These are phyloP conservation scores for Krasilnikovozyma curviuscula DNA, from an alignment of 768 basidiomycete genomes.

Conservation along the genomic window DNA sequence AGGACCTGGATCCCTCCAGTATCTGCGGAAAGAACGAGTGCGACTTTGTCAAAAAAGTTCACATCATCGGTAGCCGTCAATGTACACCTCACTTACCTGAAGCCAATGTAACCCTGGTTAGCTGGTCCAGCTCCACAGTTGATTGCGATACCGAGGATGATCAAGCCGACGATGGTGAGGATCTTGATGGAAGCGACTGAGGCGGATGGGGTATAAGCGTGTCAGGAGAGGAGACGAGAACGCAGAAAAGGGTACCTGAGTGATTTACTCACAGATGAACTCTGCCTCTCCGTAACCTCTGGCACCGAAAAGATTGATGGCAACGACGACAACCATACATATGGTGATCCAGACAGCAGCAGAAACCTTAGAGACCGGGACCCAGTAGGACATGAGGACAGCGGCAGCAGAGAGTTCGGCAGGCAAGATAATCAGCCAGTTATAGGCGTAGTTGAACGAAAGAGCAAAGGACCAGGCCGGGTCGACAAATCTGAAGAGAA, in stretches of 20 bases:
- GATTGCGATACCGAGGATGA: slow-evolving; percentile 46
- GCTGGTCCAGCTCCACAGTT: slow-evolving; percentile 72
- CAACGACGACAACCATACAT: slow-evolving; percentile 23
- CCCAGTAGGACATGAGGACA: not conserved
- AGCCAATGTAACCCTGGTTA: slow-evolving; percentile 30
- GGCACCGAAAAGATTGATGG: not conserved
- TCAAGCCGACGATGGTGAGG: slow-evolving; percentile 32
- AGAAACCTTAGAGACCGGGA: not conserved
- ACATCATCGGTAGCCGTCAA: too few species aligned
- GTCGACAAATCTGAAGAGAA: too few species aligned
- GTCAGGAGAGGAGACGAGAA: not conserved
- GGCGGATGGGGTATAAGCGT: slow-evolving; percentile 22
- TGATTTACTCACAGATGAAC: too few species aligned
- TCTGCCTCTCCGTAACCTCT: slow-evolving; percentile 34
- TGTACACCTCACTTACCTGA: too few species aligned
- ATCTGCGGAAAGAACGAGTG: not conserved
- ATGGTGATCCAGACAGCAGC: slow-evolving; percentile 63
- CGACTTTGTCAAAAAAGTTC: too few species aligned
- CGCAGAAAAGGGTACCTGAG: not conserved
- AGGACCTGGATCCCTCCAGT: slow-evolving; percentile 7
- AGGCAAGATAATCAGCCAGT: not conserved
- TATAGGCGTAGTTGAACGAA: not conserved
- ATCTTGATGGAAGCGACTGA: slow-evolving; percentile 83
- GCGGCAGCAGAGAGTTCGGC: not conserved
- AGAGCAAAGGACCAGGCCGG: not conserved